Base-by-base conservation (phyloP, 352 stramenopile species). In the Peronospora belbahrii region DNA sequence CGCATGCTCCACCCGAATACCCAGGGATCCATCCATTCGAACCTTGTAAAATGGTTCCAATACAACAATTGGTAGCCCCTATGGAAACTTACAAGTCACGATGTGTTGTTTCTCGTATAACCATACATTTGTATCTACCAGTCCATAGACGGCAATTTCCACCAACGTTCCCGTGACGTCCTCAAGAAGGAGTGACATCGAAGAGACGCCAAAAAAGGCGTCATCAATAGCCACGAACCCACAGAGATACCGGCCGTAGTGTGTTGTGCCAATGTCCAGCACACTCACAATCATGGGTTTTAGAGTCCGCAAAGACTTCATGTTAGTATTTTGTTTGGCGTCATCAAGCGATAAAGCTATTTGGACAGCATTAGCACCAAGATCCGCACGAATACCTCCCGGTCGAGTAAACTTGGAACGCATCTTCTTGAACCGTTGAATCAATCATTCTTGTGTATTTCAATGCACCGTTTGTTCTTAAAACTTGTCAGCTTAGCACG, bases 41-140 rank as follows among this genome's bases (percentile, higher is more conserved):
- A 61, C 32, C 25, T 70, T 70, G 25, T 70, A 67, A 48, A 61
- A 64, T 2, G 61, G 61, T n/a, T 67, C 47, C 14, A 60, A n/a
- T 6, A 67, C 42, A 18, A 51, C 19, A 18, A 70, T 36, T 3
- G 52, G 47, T 34, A 53, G 39, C 20, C 52, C 56, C 14, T 58
- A 64, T 0, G 56, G 48, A 20, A 70, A 67, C 17, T 18, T 30
- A 8, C 35, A 23, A 0, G 42, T 44, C 13, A 67, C 19, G 4
- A 32, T 10, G 14, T 10, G 14, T 20, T 67, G 56, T 5, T 32
- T 30, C 18, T 67, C 39, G 8, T 31, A 8, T 6, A 35, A 13
- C 9, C 45, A 51, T 8, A 65, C n/a, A 2, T 58, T 15, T 0
- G 27, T 4, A 18, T 56, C 22, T 10, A 57, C 46, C 15, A 70